Conservation (phyloP, 768 basidiomycete species). For the Tricholoma matsutake region DNA sequence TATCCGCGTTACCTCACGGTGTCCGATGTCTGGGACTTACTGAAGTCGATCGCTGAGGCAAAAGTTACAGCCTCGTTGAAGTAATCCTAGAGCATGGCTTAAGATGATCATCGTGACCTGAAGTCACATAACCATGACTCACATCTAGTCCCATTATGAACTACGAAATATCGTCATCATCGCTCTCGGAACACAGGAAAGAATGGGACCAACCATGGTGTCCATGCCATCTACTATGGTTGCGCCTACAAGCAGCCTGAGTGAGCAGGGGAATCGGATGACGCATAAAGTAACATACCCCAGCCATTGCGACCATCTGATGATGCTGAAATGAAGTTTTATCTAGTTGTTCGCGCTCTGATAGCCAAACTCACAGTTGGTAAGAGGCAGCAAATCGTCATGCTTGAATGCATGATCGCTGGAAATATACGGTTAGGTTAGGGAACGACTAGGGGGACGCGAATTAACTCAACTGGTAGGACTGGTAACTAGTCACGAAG, state of each 20-base stretch:
- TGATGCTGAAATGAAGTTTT: slow-evolving; percentile 5
- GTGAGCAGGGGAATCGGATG: slow-evolving; percentile 13
- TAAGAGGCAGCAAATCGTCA: slow-evolving; percentile 55
- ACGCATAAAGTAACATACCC: slow-evolving; percentile 30
- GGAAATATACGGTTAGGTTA: not conserved
- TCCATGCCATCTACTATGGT: slow-evolving; percentile 49
- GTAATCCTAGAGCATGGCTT: slow-evolving; percentile 21
- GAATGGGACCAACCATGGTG: slow-evolving; percentile 41
- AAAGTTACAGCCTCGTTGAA: slow-evolving; percentile 46
- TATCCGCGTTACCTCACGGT: slow-evolving; percentile 36
- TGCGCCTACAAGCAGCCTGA: slow-evolving; percentile 37
- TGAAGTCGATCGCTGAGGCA: slow-evolving; percentile 43
- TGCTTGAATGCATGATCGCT: slow-evolving; percentile 59
- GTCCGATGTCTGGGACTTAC: slow-evolving; percentile 34
- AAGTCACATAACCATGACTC: slow-evolving; percentile 11
- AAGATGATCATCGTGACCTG: not conserved
- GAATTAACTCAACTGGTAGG: slow-evolving; percentile 45
- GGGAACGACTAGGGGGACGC: too few relatives aligned
- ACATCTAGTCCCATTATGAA: slow-evolving; percentile 47
- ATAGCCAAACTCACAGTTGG: slow-evolving; percentile 28
- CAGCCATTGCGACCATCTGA: slow-evolving; percentile 28
- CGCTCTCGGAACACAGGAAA: not conserved
- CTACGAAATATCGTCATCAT: slow-evolving; percentile 20
- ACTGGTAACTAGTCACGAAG: slow-evolving; percentile 37
- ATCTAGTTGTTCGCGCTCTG: not conserved